phyloP scores from a whole-genome alignment of 768 basidiomycete genomes.

The Lactifluus piperatus region DNA sequence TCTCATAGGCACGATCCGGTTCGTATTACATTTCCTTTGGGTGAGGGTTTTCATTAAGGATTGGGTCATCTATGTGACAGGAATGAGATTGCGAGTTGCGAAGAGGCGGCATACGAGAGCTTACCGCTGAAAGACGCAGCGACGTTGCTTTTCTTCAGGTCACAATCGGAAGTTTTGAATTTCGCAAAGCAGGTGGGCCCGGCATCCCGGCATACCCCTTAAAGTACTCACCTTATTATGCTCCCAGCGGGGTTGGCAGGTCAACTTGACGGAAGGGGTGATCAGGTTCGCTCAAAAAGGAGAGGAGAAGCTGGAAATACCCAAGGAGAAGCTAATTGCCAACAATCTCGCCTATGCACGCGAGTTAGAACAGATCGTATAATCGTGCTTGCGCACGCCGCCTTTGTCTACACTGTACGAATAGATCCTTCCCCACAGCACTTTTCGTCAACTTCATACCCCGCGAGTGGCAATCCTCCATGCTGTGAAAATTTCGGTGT shows the following conservation, averaged over 20 bases:
- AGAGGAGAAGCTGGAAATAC: constrained; percentile 79
- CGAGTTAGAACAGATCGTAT: constrained; percentile 89
- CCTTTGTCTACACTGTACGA: constrained; percentile 2
- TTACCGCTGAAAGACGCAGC: constrained; percentile 86
- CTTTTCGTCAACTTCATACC: neutral
- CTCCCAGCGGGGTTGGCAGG: constrained; percentile 74
- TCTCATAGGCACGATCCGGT: constrained; percentile 92
- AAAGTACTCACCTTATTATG: neutral
- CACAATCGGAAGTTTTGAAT: constrained; percentile 66
- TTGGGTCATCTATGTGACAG: constrained; percentile 31
- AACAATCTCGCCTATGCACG: constrained; percentile 74
- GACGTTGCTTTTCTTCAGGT: constrained; percentile 85
- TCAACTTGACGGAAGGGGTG: constrained; percentile 58
- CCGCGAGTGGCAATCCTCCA: neutral
- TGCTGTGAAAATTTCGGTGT: neutral
- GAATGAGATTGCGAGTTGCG: constrained; percentile 95
- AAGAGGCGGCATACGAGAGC: constrained; percentile 88
- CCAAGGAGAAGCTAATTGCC: constrained; percentile 74
- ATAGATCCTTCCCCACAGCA: constrained; percentile 17
- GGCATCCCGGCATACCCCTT: neutral
- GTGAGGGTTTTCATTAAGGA: neutral
- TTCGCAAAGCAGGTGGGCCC: constrained; percentile 72
- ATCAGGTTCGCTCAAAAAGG: constrained; percentile 76
- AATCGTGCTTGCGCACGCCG: constrained; percentile 22
- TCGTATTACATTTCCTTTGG: constrained; percentile 17